phyloP scores from a whole-genome alignment of 1,284 basidiomycete species.

The Cystobasidiaceae sp. region DNA sequence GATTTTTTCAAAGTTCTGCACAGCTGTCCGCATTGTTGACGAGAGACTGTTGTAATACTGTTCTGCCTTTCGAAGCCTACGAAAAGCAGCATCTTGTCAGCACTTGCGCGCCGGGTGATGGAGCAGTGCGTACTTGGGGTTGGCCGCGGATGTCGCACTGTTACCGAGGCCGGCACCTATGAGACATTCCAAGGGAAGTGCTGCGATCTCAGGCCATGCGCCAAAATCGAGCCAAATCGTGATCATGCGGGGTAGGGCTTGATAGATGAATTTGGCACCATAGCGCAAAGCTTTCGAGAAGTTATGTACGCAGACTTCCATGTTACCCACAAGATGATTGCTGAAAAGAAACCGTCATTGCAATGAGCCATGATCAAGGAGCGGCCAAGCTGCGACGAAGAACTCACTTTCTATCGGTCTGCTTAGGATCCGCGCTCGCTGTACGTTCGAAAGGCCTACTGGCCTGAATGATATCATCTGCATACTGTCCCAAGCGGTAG shows the following conservation, averaged over 20 bases:
- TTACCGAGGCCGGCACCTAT: not conserved
- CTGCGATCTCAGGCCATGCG: slow-evolving; percentile 50
- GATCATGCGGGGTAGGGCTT: slow-evolving; percentile 86
- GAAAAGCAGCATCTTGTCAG: not conserved
- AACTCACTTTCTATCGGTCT: slow-evolving; percentile 6
- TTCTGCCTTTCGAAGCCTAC: not conserved
- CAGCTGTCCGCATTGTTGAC: slow-evolving; percentile 19
- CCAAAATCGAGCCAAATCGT: slow-evolving; percentile 94
- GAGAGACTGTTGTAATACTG: not conserved
- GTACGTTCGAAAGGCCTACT: not conserved
- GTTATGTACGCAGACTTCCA: slow-evolving; percentile 53
- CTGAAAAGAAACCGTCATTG: not conserved
- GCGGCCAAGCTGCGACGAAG: not conserved
- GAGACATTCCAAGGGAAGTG: not conserved
- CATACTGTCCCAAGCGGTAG: slow-evolving; percentile 80
- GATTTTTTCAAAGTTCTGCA: slow-evolving; percentile 55
- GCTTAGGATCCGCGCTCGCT: not conserved
- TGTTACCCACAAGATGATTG: not conserved
- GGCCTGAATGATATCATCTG: slow-evolving; percentile 56
- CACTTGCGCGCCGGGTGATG: not conserved
- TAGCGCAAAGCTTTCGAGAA: slow-evolving; percentile 69
- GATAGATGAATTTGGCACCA: slow-evolving; percentile 95
- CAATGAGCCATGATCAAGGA: not conserved
- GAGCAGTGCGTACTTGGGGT: not conserved
- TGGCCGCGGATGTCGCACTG: not conserved